These are phyloP conservation scores for Neocatenulostroma microsporum DNA, from an alignment of 2,329 filamentous ascomycete genomes.

Conservation along the genomic window DNA sequence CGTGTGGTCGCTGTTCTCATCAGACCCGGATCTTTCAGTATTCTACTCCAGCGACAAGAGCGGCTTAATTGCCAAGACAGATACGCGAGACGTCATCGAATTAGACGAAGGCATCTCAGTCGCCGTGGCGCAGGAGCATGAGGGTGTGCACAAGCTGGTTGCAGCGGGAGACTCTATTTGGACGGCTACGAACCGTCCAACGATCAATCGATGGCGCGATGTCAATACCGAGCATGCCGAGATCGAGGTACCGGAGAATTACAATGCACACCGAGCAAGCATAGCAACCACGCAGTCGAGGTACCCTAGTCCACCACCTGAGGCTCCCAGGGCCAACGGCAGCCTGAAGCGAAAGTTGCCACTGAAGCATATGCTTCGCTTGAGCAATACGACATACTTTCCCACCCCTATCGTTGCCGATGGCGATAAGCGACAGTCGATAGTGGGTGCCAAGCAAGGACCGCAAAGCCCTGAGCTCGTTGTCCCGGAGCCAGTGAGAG, in stretches of 20 bases:
- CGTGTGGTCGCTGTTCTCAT: slow-evolving; percentile 90
- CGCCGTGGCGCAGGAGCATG: slow-evolving; percentile 86
- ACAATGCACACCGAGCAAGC: slow-evolving; percentile 48
- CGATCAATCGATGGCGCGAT: slow-evolving; percentile 85
- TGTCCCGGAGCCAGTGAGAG: slow-evolving; percentile 32
- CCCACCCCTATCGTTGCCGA: slow-evolving; percentile 46
- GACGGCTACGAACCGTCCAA: slow-evolving; percentile 84
- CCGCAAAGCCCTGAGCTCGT: slow-evolving; percentile 16
- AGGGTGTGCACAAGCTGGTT: slow-evolving; percentile 61
- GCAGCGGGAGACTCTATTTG: slow-evolving; percentile 69
- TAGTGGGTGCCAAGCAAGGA: slow-evolving; percentile 50
- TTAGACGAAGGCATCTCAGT: slow-evolving; percentile 84
- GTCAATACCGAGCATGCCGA: slow-evolving; percentile 68
- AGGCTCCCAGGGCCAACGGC: slow-evolving; percentile 14
- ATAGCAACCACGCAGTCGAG: slow-evolving; percentile 38
- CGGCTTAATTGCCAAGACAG: slow-evolving; percentile 91
- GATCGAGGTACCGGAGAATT: slow-evolving; percentile 49
- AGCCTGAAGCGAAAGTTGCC: slow-evolving; percentile 58
- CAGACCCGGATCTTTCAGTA: slow-evolving; percentile 72
- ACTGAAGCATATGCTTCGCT: slow-evolving; percentile 65
- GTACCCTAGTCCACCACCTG: slow-evolving; percentile 29
- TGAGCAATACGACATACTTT: slow-evolving; percentile 78
- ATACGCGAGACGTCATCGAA: slow-evolving; percentile 66
- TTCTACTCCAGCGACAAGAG: slow-evolving; percentile 95
- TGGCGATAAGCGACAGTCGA: slow-evolving; percentile 8